Evolutionary conservation across 2,329 filamentous ascomycete genomes (phyloP).

Genomic region (Colletotrichum sp.): DNA sequence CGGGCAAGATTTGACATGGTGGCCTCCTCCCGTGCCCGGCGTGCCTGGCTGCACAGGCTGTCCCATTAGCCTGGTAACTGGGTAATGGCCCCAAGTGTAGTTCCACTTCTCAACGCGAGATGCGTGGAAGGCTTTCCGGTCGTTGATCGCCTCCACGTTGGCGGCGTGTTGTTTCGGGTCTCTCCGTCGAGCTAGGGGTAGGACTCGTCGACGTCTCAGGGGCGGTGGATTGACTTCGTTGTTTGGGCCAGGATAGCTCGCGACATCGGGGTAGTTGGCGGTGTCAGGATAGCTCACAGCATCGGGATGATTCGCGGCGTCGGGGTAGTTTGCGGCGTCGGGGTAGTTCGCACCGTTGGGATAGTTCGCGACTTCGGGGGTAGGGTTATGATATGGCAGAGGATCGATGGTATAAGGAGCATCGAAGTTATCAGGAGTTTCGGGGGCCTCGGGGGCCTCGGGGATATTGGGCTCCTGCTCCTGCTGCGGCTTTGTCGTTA

Average conservation of each 20-base stretch:
- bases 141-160: background rate
- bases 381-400: background rate
- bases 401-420: background rate
- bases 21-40: background rate
- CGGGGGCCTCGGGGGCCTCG: background rate
- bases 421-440: background rate
- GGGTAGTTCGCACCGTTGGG: background rate
- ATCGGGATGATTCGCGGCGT: background rate
- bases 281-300: background rate
- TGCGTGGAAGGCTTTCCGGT: background rate
- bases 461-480: background rate
- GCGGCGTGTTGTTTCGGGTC: background rate
- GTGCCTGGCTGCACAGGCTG: background rate
- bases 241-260: background rate
- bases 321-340: background rate
- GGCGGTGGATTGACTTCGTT: background rate
- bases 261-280: background rate
- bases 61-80: accelerated
- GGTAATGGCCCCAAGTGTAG: background rate
- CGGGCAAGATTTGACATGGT: background rate
- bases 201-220: background rate
- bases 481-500: background rate
- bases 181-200: background rate
- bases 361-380: background rate
- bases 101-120: background rate